These are phyloP conservation scores for Casuarina equisetifolia DNA, from an alignment of 306 rosid species.

Conservation along the genomic window DNA sequence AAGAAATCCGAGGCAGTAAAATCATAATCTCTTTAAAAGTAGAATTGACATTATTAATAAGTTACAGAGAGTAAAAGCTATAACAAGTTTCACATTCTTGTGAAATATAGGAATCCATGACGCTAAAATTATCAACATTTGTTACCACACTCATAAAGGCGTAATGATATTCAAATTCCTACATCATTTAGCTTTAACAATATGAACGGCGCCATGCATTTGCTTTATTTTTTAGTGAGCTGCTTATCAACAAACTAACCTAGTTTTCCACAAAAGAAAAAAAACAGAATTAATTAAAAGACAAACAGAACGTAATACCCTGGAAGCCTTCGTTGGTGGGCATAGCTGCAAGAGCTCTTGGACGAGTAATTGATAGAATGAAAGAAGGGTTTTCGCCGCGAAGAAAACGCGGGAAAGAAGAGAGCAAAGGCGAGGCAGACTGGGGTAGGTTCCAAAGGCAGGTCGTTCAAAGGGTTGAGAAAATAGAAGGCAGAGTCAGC, in stretches of 20 bases:
- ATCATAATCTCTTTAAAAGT: neutral
- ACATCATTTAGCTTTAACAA: too few species aligned
- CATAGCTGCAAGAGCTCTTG: slow-evolving; percentile 34
- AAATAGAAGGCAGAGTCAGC: neutral
- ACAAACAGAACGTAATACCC: slow-evolving; percentile 31
- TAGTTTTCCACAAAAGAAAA: neutral
- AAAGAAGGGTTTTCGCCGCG: neutral
- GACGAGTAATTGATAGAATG: neutral
- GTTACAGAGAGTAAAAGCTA: neutral
- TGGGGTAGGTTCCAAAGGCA: neutral
- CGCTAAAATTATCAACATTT: too few species aligned
- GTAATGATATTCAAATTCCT: too few species aligned
- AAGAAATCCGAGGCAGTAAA: neutral
- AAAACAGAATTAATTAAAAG: neutral
- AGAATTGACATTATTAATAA: neutral
- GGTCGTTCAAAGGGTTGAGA: neutral
- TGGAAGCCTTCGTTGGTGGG: slow-evolving; percentile 52
- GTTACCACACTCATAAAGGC: too few species aligned
- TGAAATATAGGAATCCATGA: too few species aligned
- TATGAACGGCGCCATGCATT: too few species aligned
- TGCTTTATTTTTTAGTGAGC: neutral
- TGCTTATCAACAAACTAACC: neutral
- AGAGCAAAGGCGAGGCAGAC: neutral
- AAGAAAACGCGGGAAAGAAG: neutral
- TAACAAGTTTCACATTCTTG: too few species aligned